Base-by-base conservation (phyloP, 148 eudicot species). In the Euryodendron excelsum region DNA sequence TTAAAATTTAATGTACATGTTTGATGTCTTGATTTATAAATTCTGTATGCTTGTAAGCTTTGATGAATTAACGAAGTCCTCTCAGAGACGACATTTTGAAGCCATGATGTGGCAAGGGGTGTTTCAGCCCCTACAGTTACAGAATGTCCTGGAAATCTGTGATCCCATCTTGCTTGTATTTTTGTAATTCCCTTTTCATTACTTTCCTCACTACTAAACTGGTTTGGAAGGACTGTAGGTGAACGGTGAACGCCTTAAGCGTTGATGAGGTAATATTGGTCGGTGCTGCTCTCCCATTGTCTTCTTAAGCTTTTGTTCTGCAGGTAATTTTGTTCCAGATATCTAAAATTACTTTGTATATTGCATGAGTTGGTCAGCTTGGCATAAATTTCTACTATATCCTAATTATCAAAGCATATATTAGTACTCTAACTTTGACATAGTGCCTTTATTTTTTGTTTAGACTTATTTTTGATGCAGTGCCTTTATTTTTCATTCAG, bases 261-360 rank as follows among this genome's bases (percentile, higher is more conserved):
- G 72, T 94, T 39, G 98, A 94, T 79, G 98, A 94, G 86, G 98
- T 97, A 31, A 82, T 94, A 76, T 92, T 92, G 36, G 92, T 94
- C 73, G 98, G 98, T 64, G 98, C 98, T 82, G 98, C 98, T 77
- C 87, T 94, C 73, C 92, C 98, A 50, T 79, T 94, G 79, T 94
- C 98, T 55, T 94, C 98, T 80, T 94, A 97, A 28, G 98, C 98
- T 69, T 94, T 94, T 82, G 98, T 94, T 80, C 88, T 94, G 71
- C 98, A 94, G 98, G 98, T 92, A 87, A 20, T 84, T 52, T 36
- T 31, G 25, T 41, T n/a, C 14, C 60, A 10, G 56, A 47, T 62
- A 56, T 39, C 47, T 58, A 10, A 5, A 58, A n/a, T 62, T 37
- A 50, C 9, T 39, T 72, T 37, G 14, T 48, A 53, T 27, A 62